Base-by-base conservation (phyloP, 176 grass and related monocot species). In the Oryza coarctata region DNA sequence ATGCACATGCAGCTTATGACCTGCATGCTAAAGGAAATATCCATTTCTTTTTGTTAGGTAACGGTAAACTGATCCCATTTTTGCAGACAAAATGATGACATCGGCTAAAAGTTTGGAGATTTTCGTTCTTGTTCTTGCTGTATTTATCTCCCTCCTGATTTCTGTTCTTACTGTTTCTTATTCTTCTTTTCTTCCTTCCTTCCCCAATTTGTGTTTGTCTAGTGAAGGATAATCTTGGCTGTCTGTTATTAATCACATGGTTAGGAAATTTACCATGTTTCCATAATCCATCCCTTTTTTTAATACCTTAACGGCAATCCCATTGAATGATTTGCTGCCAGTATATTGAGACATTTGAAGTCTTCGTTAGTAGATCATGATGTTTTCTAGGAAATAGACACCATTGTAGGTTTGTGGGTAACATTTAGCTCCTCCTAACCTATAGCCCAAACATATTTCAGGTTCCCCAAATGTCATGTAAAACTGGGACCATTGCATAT, bases 311-410 rank as follows among this genome's bases (percentile, higher is more conserved):
- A 61, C 40, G 17, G 52, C 43, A 77, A 26, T 47, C 8, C 9
- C 14, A 62, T 35, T 69, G 30, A 73, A 29, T 13, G 44, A 7
- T 71, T 82, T 52, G 50, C 1, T 5, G 25, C 72, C 38, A 18
- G n/a, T 8, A 70, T 38, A 76, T 38, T 1, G 5, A 64, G 58
- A 77, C 63, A 8, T 52, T 23, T 44, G 58, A 4, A 50, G 31
- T 65, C 33, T 50, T 47, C 9, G 0, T 44, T 26, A 71, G 34
- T 45, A 22, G 26, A 29, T 63, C 12, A 47, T 43, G 49, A 20
- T 82, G 64, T 63, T 87, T 15, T 18, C 49, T 45, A 29, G 28
- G 47, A 81, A 62, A 6, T 76, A 26, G 26, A 34, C 47, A 68
- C 17, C 28, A 35, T 12, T 60, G 44, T 71, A 14, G n/a, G 3